A percentile compares a stretch with the other conserved stretches of the same genome.
Conservation (phyloP, 495 filamentous ascomycete genomes). For the Glonium stellatum region DNA sequence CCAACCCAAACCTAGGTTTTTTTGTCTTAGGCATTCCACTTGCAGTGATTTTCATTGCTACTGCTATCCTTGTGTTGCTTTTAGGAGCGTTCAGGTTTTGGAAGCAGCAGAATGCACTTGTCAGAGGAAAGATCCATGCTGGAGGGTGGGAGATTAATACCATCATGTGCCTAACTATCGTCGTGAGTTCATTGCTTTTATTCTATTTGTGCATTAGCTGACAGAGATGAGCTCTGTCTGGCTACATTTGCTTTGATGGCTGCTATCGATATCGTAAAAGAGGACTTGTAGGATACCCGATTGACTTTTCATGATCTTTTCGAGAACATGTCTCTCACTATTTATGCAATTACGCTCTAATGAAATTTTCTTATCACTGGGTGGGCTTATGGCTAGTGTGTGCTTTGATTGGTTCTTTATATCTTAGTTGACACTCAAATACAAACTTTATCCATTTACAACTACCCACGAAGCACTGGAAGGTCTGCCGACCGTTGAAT, state of each 20-base stretch:
- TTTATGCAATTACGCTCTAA: too few species aligned
- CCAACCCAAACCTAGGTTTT: conserved; percentile 48
- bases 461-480: too few species aligned
- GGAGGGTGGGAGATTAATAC: conserved; percentile 64
- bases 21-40: conserved; percentile 60
- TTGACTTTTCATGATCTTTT: neutral
- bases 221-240: conserved; percentile 16
- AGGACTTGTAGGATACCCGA: conserved; percentile 4
- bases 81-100: conserved; percentile 62
- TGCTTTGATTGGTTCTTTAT: too few species aligned
- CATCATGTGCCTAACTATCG: conserved; percentile 44
- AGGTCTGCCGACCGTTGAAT: too few species aligned
- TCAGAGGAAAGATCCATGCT: conserved; percentile 55
- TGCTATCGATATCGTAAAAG: conserved; percentile 19
- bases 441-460: too few species aligned
- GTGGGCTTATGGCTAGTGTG: too few species aligned
- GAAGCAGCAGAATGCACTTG: conserved; percentile 61
- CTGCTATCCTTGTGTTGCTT: conserved; percentile 50
- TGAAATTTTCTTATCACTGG: too few species aligned
- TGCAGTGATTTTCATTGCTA: conserved; percentile 49
- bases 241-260: conserved; percentile 17
- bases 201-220: conserved; percentile 9
- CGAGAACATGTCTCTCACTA: too few species aligned
- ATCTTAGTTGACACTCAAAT: too few species aligned
- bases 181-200: conserved; percentile 41